phyloP scores from a whole-genome alignment of 164 flowering plant species.

The Magnolia changhungtana region DNA sequence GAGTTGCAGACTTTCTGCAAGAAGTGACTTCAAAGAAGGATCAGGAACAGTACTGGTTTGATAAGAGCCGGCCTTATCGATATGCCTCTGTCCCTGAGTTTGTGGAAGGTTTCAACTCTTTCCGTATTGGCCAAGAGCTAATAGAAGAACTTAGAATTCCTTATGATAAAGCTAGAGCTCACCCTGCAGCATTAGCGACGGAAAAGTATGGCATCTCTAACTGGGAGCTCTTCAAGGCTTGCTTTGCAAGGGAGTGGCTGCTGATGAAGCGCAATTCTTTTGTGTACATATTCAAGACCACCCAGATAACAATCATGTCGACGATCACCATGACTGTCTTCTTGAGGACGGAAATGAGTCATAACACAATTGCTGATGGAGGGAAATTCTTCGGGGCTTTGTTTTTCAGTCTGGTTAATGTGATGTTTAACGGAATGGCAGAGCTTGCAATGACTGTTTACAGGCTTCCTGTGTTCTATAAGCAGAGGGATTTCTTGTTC shows the following conservation, averaged over 20 bases:
- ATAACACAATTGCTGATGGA: conserved; percentile 37
- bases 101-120: conserved; percentile 29
- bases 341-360: conserved; percentile 48
- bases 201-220: conserved; percentile 50
- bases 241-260: conserved; percentile 53
- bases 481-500: conserved; percentile 55
- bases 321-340: conserved; percentile 47
- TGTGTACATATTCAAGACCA: conserved; percentile 51
- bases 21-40: conserved; percentile 64
- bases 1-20: conserved; percentile 57
- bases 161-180: conserved; percentile 37
- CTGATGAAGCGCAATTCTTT: conserved; percentile 54
- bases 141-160: conserved; percentile 33
- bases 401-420: conserved; percentile 51
- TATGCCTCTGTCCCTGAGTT: conserved; percentile 41
- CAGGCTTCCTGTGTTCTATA: conserved; percentile 62
- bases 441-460: conserved; percentile 55
- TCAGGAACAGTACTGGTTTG: conserved; percentile 59
- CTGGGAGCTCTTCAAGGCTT: conserved; percentile 49
- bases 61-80: conserved; percentile 31
- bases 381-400: conserved; percentile 55
- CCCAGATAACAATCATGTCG: conserved; percentile 56
- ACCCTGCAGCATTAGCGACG: conserved; percentile 53
- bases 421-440: conserved; percentile 66
- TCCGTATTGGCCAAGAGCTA: conserved; percentile 40